Evolutionary conservation across 1,284 basidiomycete species (phyloP), one percentile per base, ranked within the genome.

Genomic region (Wallemia ichthyophaga): DNA sequence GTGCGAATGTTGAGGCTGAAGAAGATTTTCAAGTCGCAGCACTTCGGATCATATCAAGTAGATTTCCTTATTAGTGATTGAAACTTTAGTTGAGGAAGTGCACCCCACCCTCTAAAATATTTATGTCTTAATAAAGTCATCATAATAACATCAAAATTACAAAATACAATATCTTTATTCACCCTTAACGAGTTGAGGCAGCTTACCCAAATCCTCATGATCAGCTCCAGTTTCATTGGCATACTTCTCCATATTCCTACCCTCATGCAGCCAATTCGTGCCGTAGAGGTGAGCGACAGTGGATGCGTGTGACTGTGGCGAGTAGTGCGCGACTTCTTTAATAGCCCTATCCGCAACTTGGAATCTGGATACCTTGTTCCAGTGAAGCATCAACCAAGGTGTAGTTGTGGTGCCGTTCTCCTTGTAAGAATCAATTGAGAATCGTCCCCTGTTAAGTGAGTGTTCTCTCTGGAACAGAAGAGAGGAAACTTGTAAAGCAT

Each of bases 381-480:
- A 37, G 27, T 70, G 66, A 25, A 74, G 69, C 73, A 74, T 74
- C 15, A 67, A 68, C 67, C 69, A 72, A 61, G 73, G 72, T 3
- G 72, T 73, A 1, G 72, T 73, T 1, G 72, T 74, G 5, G 70
- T 72, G 11, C 72, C 73, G 61, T 72, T 63, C 65, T 73, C 72
- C 56, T 69, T 67, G 64, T 72, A 73, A 15, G 72, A 72, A 24
- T 66, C 63, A 59, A 74, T 67, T 59, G 65, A 63, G 63, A 74
- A 69, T 59, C 70, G 65, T 5, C 66, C 64, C 32, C 70, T 65
- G 7, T 69, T 69, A 60, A 71, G 68, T 31, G 69, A 66, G 25
- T 66, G 64, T 26, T 65, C 64, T 57, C 71, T 65, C 58, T 64
- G 63, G 63, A 71, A 73, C 25, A 72, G 64, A 27, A 72, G 65